These are phyloP conservation scores for Capsella rubella DNA, from an alignment of 441 rosid genomes.

Conservation along the genomic window DNA sequence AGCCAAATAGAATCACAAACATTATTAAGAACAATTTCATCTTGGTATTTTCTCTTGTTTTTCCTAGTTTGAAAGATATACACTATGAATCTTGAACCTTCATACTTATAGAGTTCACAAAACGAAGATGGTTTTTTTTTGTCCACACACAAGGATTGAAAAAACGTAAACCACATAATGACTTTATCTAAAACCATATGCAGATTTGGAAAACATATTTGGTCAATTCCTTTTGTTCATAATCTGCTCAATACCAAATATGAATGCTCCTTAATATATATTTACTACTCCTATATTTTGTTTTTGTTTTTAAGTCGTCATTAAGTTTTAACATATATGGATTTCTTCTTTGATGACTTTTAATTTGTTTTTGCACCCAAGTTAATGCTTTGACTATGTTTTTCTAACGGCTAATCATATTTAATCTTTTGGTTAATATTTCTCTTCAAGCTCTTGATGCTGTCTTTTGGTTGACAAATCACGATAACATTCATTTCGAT, in stretches of 20 bases:
- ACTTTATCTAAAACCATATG: not conserved
- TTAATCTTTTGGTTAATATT: not conserved
- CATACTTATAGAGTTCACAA: slow-evolving; percentile 3
- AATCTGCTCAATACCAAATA: not conserved
- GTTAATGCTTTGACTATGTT: not conserved
- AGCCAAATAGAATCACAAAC: slow-evolving; percentile 19
- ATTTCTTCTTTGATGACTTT: not conserved
- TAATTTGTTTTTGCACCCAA: not conserved
- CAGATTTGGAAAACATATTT: slow-evolving; percentile 7
- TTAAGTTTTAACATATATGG: not conserved
- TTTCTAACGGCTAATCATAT: not conserved
- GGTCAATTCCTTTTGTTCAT: not conserved
- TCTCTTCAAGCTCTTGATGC: not conserved
- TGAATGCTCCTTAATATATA: slow-evolving; percentile 5
- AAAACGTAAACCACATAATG: slow-evolving; percentile 13
- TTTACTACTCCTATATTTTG: not conserved
- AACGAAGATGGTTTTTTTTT: not conserved
- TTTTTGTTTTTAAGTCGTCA: not conserved
- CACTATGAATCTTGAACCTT: slow-evolving; percentile 4
- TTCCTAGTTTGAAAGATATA: slow-evolving; percentile 1
- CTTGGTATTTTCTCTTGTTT: not conserved
- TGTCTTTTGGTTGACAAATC: not conserved
- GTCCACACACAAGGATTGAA: not conserved
- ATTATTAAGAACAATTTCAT: slow-evolving; percentile 35
- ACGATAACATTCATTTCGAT: not conserved